Base-by-base conservation (phyloP, 768 basidiomycete species). In the Mycena leptocephala region DNA sequence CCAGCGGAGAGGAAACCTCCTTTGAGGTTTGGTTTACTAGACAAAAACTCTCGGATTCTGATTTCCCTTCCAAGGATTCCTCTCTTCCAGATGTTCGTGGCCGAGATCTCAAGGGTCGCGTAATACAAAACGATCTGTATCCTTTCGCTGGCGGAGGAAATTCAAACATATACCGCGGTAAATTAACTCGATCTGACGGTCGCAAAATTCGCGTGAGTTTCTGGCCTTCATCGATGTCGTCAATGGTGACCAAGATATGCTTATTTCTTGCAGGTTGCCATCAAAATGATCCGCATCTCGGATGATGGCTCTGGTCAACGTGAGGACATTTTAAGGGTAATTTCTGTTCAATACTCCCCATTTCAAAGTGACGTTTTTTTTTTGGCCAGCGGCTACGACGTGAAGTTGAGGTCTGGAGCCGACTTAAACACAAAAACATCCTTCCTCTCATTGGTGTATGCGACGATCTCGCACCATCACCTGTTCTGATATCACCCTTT, bases 401-500 rank as follows among this genome's bases (percentile, higher is more conserved):
- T 30, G 76, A 78, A 48, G 56, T 51, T 22, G 35, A 75, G 8
- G 55, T 75, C 7, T 79, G 78, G 78, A 64, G 33, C 33, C 28
- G 28, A 9, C 58, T 79, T 13, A 22, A 37, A 18, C 78, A 79
- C 35, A n/a, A 22, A 22, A 78, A 79, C 26, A 35, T 79, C 16
- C 33, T 74, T 7, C 78, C 75, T 9, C 70, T 80, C 28, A 41
- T 76, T 43, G 79, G 78, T 5, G 61, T 80, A 9, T 69, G 73
- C 24, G 43, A 55, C 18, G 74, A 65, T 32, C 18, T 70, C n/a
- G 67, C 66, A 14, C 72, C 70, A 30, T 48, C n/a, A 8, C 70
- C 63, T 39, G 56, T 53, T 18, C 33, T 75, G 9, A 75, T 71
- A 24, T 80, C 68, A 9, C 72, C 58, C 18, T 75, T 56, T 46